Evolutionary conservation across 164 flowering plant species (phyloP), one percentile per base, ranked within the genome.

Genomic region (Macadamia tetraphylla): DNA sequence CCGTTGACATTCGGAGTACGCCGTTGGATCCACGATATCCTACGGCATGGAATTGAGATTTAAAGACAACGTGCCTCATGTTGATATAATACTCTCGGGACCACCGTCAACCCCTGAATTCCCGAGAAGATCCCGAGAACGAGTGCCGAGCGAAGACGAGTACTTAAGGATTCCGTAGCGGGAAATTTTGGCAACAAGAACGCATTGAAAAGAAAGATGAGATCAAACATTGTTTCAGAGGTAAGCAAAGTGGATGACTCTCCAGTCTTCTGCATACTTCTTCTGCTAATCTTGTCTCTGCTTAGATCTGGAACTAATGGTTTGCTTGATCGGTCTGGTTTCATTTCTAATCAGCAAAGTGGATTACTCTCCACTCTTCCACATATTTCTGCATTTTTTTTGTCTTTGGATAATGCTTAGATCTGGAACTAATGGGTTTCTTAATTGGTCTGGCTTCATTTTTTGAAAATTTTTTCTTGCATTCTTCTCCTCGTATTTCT

Each of bases 181-280:
- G 68, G 73, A 69, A 76, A 59, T 44, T 68, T 9, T 62, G 6
- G 44, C 63, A 30, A 17, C 3, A 29, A 18, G 12, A 58, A 10
- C 23, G 44, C 56, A 29, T 35, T 14, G 56, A 32, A 61, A 3
- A 49, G 43, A 42, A 51, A 69, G 60, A 87, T 87, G 92, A 81
- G 89, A 80, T 76, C 92, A 13, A 87, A 86, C 84, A 77, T 87
- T 62, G 89, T 87, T 32, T 72, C 92, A 48, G 92, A 85, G 88
- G 92, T 87, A 69, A 63, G 30, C 35, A 15, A 52, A 40, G 29
- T 2, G 51, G 15, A 67, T 32, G 23, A 42, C 32, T 67, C 49
- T 23, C 6, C n/a, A 14, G 23, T 67, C 49, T 23, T 13, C n/a
- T 7, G 13, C 53, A 11, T 3, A 18, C 15, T 11, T 3, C 51